phyloP scores from a whole-genome alignment of 1,139 yeast genomes.

The Yamadazyma songkhlaensis region DNA sequence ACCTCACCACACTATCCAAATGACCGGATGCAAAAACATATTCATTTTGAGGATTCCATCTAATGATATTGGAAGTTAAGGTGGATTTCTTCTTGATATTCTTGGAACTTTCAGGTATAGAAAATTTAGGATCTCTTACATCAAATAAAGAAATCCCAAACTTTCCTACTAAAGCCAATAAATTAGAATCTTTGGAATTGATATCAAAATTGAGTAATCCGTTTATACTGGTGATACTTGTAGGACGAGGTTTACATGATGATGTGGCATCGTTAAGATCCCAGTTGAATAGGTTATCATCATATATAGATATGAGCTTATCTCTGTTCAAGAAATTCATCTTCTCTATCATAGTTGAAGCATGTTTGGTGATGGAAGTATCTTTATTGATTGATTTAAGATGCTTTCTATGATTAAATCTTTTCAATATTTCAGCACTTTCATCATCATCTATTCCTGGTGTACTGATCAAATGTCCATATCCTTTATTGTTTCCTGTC shows the following conservation, averaged over 20 bases:
- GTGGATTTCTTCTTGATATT: conserved; percentile 15
- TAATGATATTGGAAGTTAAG: conserved; percentile 38
- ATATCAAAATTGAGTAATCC: conserved; percentile 56
- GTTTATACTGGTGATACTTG: conserved; percentile 48
- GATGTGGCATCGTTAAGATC: conserved; percentile 48
- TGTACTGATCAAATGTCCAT: conserved; percentile 64
- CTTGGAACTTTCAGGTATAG: conserved; percentile 27
- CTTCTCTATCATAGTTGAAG: conserved; percentile 23
- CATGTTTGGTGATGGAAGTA: conserved; percentile 18
- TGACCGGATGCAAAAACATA: conserved; percentile 68
- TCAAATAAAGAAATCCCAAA: conserved; percentile 74
- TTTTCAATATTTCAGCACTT: conserved; percentile 68
- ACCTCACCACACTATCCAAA: conserved; percentile 53
- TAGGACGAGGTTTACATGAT: conserved; percentile 43
- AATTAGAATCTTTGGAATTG: conserved; percentile 31
- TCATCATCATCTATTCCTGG: conserved; percentile 39
- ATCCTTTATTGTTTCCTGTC: conserved; percentile 71
- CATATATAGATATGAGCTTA: conserved; percentile 53
- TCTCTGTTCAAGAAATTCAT: conserved; percentile 23
- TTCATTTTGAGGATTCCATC: conserved; percentile 64
- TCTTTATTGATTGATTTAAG: conserved; percentile 28
- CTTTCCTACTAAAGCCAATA: conserved; percentile 60
- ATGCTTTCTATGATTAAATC: conserved; percentile 73
- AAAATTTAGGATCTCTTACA: conserved; percentile 45
- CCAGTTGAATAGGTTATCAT: conserved; percentile 69